A percentile compares a stretch with the other conserved stretches of the same genome.
Conservation (phyloP, 768 basidiomycete genomes). For the Cubamyces lactineus region DNA sequence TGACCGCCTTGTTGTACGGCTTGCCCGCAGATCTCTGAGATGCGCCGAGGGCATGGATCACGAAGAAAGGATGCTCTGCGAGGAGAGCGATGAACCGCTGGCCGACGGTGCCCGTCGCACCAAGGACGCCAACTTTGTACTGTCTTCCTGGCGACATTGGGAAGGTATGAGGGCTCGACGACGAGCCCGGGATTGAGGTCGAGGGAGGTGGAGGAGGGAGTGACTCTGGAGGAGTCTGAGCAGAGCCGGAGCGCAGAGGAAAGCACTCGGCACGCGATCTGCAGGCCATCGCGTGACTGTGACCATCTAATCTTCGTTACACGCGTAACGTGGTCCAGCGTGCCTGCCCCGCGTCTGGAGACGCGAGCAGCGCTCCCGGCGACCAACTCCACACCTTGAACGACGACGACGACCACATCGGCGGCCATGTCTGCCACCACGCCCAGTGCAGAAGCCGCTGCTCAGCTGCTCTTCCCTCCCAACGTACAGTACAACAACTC, state of each 20-base stretch:
- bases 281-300: conserved; percentile 13
- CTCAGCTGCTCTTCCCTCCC: conserved; percentile 66
- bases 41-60: conserved; percentile 84
- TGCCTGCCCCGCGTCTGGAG: conserved; percentile 3
- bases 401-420: conserved; percentile 21
- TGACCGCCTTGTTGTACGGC: conserved; percentile 67
- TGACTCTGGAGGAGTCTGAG: conserved; percentile 14
- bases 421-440: conserved; percentile 34
- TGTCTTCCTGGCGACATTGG: conserved; percentile 27
- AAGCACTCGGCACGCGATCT: conserved; percentile 18
- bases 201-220: neutral
- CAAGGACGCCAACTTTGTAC: conserved; percentile 73
- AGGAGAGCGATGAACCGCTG: conserved; percentile 94
- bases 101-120: conserved; percentile 93
- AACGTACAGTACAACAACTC: conserved; percentile 68
- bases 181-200: conserved; percentile 2
- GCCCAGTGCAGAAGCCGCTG: conserved; percentile 47
- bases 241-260: conserved; percentile 16
- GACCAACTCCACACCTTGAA: neutral
- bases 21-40: conserved; percentile 88
- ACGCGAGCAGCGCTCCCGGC: neutral
- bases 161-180: conserved; percentile 15
- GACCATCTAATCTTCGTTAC: conserved; percentile 14
- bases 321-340: neutral
- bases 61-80: conserved; percentile 87